A percentile compares a stretch with the other conserved stretches of the same genome.
Evolutionary conservation across 108 stramenopile genomes (phyloP).

Genomic region (Tribonema minus): DNA sequence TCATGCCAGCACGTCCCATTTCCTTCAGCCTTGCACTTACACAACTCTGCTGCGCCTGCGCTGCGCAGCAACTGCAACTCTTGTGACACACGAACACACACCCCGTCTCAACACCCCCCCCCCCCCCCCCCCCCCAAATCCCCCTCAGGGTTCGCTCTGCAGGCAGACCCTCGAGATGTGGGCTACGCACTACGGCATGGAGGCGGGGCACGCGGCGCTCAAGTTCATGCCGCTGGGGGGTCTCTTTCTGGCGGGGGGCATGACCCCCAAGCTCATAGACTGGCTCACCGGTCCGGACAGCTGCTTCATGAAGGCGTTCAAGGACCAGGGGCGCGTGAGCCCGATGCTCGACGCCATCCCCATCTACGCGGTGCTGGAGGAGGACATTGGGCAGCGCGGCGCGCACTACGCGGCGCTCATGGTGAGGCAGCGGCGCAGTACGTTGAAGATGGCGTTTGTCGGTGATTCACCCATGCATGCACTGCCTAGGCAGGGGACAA

Average conservation of each 20-base stretch:
- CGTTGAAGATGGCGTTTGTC: no score
- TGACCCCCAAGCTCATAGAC: constrained; percentile 87
- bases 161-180: constrained; percentile 54
- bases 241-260: constrained; percentile 85
- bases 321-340: constrained; percentile 82
- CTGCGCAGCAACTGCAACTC: no score
- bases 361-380: constrained; percentile 77
- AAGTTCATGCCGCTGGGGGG: constrained; percentile 90
- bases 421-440: constrained; percentile 16
- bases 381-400: constrained; percentile 90
- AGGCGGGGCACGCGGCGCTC: constrained; percentile 77
- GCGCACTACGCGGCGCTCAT: constrained; percentile 56
- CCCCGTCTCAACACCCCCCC: no score
- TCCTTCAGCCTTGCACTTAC: no score
- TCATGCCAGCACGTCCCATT: no score
- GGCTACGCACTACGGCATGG: constrained; percentile 75
- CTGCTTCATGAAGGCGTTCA: constrained; percentile 79
- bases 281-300: constrained; percentile 60
- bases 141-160: constrained; percentile 17
- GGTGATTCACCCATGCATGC: no score
- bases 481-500: no score
- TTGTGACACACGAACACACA: no score
- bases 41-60: no score
- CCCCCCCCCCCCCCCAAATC: no score
- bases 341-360: constrained; percentile 68